phyloP scores from a whole-genome alignment of 139 green algal species.

The Picochlorum sp. region DNA sequence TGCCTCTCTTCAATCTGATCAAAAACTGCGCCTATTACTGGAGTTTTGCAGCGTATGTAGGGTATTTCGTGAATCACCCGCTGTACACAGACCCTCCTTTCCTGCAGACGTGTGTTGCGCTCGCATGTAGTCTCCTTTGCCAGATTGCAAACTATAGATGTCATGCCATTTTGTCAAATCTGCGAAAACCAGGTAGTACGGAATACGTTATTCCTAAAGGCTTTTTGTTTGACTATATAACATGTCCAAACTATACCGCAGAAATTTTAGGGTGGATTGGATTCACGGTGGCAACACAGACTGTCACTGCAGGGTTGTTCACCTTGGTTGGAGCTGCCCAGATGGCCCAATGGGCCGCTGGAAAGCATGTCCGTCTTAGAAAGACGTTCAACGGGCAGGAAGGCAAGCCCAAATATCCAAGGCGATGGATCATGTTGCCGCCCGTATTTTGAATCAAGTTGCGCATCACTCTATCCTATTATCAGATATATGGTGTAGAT shows the following conservation, averaged over 20 bases:
- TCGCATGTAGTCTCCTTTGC: slow-evolving; percentile 48
- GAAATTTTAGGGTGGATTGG: slow-evolving; percentile 83
- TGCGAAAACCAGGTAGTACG: slow-evolving; percentile 61
- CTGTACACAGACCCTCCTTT: slow-evolving; percentile 75
- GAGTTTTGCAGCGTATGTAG: slow-evolving; percentile 77
- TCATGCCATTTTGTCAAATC: slow-evolving; percentile 78
- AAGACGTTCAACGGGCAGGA: slow-evolving; percentile 92
- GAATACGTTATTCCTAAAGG: slow-evolving; percentile 79
- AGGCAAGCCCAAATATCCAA: slow-evolving; percentile 76
- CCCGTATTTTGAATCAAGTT: slow-evolving; percentile 61
- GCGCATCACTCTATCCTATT: too few species aligned
- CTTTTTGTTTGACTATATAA: slow-evolving; percentile 90
- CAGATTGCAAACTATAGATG: slow-evolving; percentile 69
- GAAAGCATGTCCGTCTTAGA: slow-evolving; percentile 82
- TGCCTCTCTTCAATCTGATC: slow-evolving; percentile 94
- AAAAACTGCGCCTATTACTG: slow-evolving; percentile 96
- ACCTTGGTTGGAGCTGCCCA: slow-evolving; percentile 59
- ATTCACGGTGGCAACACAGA: slow-evolving; percentile 78
- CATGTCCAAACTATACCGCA: slow-evolving; percentile 94
- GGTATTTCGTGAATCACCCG: slow-evolving; percentile 98
- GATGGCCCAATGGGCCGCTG: slow-evolving; percentile 80
- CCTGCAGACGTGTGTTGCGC: slow-evolving; percentile 6
- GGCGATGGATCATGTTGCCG: slow-evolving; percentile 85
- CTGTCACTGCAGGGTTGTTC: slow-evolving; percentile 69
- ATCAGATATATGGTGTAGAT: background rate